Evolutionary conservation across 352 stramenopile species (phyloP), one percentile per base, ranked within the genome.

Genomic region (Pythium aphanidermatum): DNA sequence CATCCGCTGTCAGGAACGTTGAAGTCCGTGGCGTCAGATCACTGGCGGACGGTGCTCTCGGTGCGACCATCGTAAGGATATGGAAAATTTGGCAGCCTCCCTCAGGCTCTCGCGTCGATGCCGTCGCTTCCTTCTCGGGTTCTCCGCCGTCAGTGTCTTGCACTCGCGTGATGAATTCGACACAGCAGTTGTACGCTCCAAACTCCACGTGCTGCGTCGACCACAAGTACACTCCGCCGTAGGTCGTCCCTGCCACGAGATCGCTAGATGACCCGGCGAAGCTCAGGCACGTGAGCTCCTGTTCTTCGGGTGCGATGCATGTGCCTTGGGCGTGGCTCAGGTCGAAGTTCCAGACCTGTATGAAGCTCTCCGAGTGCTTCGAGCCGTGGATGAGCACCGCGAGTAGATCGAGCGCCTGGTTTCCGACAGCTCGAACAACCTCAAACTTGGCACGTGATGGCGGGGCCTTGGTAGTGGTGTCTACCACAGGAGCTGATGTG

Each of bases 281-380:
- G 33, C 39, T 62, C 25, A 86, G 46, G n/a, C 66, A 74, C 11
- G 64, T 86, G 43, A 90, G 77, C 45, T 86, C 47, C 30, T 52
- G 34, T 4, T 51, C 27, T 0, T 58, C 23, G 14, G 41, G 70
- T 9, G 59, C 37, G 4, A 85, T 27, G 16, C 70, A 86, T 5
- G 74, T 82, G 28, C 71, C 73, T n/a, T 83, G 72, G 0, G 74
- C 51, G 52, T 84, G 71, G 21, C 58, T 78, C 38, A 86, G 38
- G 34, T 83, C 67, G n/a, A 85, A 86, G 49, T 80, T 79, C 73
- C 74, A 90, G 32, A 90, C 35, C 45, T 87, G 73, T 8, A 90
- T 58, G 24, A 87, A 83, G 48, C 63, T 87, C 46, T 86, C 69
- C 0, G 63, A 60, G 5, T 41, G 36, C 1, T 42, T 44, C 21